Evolutionary conservation across 2,329 filamentous ascomycete genomes (phyloP).

Genomic region (Zymoseptoria pseudotritici): DNA sequence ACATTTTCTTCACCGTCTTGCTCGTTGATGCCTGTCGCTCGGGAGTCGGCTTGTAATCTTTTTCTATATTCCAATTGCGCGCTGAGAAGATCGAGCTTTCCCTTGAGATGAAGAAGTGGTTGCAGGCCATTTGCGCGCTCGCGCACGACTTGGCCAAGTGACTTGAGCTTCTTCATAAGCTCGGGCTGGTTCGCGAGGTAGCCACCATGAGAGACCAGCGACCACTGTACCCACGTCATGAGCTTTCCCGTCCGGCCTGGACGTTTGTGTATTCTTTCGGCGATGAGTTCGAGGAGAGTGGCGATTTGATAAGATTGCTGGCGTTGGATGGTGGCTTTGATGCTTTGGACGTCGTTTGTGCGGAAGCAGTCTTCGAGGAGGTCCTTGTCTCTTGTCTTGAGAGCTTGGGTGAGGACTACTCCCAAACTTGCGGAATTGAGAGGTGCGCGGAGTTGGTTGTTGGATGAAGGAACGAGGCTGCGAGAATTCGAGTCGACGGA

Average conservation of each 20-base stretch:
- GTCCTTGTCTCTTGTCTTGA: constrained; percentile 82
- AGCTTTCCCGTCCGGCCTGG: constrained; percentile 85
- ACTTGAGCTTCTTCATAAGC: constrained; percentile 66
- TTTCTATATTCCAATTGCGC: constrained; percentile 77
- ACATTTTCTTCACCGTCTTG: constrained; percentile 64
- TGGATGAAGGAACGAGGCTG: constrained; percentile 36
- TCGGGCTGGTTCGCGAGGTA: constrained; percentile 82
- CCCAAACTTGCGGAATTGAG: constrained; percentile 65
- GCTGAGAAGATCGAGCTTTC: constrained; percentile 89
- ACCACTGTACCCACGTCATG: constrained; percentile 95
- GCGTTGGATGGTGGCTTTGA: constrained; percentile 83
- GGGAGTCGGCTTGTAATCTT: constrained; percentile 49
- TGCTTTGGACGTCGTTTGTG: constrained; percentile 64
- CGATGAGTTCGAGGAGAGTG: constrained; percentile 71
- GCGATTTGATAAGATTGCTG: constrained; percentile 79
- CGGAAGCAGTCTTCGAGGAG: constrained; percentile 90
- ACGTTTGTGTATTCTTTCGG: constrained; percentile 75
- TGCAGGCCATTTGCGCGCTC: constrained; percentile 77
- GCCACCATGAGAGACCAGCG: constrained; percentile 82
- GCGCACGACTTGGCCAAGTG: constrained; percentile 78
- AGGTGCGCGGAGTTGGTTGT: constrained; percentile 46
- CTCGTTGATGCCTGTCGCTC: constrained; percentile 46
- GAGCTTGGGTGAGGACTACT: constrained; percentile 86
- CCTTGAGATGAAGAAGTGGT: constrained; percentile 79
- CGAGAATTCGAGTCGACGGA: constrained; percentile 15